Evolutionary conservation across 441 rosid species (phyloP).

Genomic region (Populus hybrid): DNA sequence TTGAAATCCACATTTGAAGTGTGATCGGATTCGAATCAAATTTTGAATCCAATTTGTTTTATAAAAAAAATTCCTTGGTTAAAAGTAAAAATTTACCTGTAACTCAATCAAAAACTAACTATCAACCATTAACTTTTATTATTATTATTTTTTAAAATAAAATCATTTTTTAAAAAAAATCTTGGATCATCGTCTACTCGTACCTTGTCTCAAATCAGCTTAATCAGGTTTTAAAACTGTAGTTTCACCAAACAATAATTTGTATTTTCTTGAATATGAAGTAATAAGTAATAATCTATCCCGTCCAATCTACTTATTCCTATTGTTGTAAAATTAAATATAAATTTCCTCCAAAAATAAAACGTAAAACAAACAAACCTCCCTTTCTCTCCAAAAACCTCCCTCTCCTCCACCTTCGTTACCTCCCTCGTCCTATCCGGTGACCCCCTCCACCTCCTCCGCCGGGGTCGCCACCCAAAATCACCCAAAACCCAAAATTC

Average conservation of each 20-base stretch:
- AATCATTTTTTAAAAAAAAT: too few species aligned
- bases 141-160: too few species aligned
- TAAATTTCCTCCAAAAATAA: neutral
- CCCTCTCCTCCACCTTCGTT: neutral
- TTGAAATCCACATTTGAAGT: too few species aligned
- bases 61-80: too few species aligned
- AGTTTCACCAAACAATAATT: neutral
- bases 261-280: neutral
- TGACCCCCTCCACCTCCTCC: neutral
- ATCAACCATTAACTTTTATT: too few species aligned
- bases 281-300: neutral
- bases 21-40: too few species aligned
- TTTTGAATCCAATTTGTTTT: too few species aligned
- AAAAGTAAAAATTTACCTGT: too few species aligned
- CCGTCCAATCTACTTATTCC: neutral
- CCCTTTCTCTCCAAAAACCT: neutral
- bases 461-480: neutral
- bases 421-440: neutral
- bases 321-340: neutral
- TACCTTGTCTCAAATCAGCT: too few species aligned
- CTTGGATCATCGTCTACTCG: too few species aligned
- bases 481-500: neutral
- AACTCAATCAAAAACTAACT: too few species aligned
- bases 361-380: neutral
- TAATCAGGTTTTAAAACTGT: neutral